Evolutionary conservation across 225 moss, liverwort and hornwort genomes (phyloP).

Genomic region (Thuidium tamariscinum): DNA sequence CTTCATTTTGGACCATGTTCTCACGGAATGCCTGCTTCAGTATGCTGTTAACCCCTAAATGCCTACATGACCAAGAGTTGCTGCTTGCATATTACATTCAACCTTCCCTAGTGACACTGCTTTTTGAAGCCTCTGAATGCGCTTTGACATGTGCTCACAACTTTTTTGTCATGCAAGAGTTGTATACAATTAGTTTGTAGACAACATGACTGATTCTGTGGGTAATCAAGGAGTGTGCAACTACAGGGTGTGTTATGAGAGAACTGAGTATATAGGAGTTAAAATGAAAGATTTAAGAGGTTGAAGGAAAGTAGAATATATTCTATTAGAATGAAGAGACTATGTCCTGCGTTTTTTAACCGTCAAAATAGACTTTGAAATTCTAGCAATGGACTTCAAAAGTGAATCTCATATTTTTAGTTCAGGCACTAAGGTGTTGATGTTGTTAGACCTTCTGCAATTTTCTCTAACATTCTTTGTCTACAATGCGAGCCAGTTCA

Average conservation of each 20-base stretch:
- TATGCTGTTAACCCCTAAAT: background rate
- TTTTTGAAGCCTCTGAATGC: background rate
- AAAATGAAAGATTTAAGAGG: background rate
- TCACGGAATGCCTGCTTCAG: background rate
- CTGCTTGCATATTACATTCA: background rate
- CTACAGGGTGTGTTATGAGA: background rate
- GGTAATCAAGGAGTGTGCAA: background rate
- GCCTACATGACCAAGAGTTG: background rate
- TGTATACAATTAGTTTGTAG: background rate
- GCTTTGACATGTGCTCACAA: background rate
- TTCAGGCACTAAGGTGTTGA: background rate
- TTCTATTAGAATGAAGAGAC: background rate
- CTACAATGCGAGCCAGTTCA: background rate
- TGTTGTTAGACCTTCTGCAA: background rate
- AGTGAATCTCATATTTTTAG: background rate
- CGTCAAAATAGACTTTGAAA: background rate
- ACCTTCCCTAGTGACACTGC: background rate
- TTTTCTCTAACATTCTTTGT: background rate
- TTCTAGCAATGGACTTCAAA: background rate
- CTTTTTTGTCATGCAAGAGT: background rate
- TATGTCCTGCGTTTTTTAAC: background rate
- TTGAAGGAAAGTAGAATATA: background rate
- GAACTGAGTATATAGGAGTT: background rate
- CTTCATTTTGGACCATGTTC: background rate
- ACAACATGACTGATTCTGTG: background rate